These are phyloP conservation scores for Xylariales sp. DNA, from an alignment of 2,329 filamentous ascomycete species.

Conservation along the genomic window DNA sequence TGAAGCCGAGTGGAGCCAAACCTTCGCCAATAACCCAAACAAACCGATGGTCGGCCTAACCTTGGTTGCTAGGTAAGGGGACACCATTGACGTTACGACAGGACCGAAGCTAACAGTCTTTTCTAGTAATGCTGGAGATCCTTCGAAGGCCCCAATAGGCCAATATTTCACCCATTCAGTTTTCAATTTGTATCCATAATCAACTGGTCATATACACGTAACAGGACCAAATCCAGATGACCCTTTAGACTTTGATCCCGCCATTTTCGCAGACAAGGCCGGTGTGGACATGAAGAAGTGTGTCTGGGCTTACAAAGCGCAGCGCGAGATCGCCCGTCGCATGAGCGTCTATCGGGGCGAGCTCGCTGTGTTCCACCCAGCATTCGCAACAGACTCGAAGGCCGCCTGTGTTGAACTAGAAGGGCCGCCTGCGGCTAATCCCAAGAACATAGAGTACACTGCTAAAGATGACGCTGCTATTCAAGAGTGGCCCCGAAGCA, in stretches of 20 bases:
- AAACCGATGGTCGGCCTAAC: slow-evolving; percentile 52
- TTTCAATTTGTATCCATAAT: slow-evolving; percentile 20
- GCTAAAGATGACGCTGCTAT: slow-evolving; percentile 20
- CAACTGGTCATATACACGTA: slow-evolving; percentile 22
- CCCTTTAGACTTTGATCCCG: slow-evolving; percentile 14
- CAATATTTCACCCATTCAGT: slow-evolving; percentile 18
- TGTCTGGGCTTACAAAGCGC: slow-evolving; percentile 17
- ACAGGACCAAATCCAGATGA: slow-evolving; percentile 16
- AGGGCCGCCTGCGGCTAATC: neutral
- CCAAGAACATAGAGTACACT: slow-evolving; percentile 22
- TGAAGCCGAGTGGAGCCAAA: slow-evolving; percentile 8
- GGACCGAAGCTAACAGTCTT: neutral
- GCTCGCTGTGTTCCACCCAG: slow-evolving; percentile 11
- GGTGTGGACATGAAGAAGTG: slow-evolving; percentile 19
- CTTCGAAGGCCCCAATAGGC: neutral
- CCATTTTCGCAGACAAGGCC: slow-evolving; percentile 5
- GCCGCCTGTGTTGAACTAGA: slow-evolving; percentile 14
- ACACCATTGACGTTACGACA: neutral
- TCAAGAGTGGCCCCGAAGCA: slow-evolving; percentile 18
- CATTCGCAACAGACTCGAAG: slow-evolving; percentile 9
- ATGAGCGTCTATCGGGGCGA: slow-evolving; percentile 20
- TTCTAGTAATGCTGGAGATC: neutral
- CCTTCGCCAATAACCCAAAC: slow-evolving; percentile 14
- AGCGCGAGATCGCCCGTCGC: slow-evolving; percentile 19
- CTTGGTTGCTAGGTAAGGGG: slow-evolving; percentile 12